Percentiles rank a stretch among this genome's conserved stretches.
phyloP scores from a whole-genome alignment of 169 alveolate genomes.

The Babesia divergens region DNA sequence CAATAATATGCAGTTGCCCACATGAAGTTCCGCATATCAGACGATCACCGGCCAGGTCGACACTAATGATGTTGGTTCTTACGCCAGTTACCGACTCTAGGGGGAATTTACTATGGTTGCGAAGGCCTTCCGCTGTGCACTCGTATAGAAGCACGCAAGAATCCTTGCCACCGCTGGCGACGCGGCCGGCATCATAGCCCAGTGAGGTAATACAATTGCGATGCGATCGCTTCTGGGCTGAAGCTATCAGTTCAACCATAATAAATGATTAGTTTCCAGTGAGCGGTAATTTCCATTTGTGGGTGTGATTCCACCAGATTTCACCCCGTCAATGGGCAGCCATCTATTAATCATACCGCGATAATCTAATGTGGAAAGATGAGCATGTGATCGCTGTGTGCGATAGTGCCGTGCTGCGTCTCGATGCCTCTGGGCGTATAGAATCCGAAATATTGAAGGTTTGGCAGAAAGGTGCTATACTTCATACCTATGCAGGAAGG shows the following conservation, averaged over 20 bases:
- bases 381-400: slow-evolving; percentile 48
- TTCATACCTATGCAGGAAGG: slow-evolving; percentile 19
- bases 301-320: neutral
- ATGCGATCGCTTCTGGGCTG: slow-evolving; percentile 38
- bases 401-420: slow-evolving; percentile 22
- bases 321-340: slow-evolving; percentile 5
- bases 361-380: slow-evolving; percentile 19
- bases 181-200: slow-evolving; percentile 8
- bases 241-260: neutral
- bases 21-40: slow-evolving; percentile 35
- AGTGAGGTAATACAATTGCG: slow-evolving; percentile 55
- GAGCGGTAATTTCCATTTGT: neutral
- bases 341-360: neutral
- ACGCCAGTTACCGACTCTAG: neutral
- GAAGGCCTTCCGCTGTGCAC: slow-evolving; percentile 19
- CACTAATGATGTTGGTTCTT: slow-evolving; percentile 35
- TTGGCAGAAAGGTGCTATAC: neutral
- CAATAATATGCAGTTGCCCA: slow-evolving; percentile 39
- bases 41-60: slow-evolving; percentile 20
- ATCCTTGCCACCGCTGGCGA: slow-evolving; percentile 64
- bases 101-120: slow-evolving; percentile 1
- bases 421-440: slow-evolving; percentile 35
- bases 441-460: slow-evolving; percentile 38
- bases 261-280: neutral
- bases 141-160: slow-evolving; percentile 46